Percentiles rank a stretch among this genome's conserved stretches.
phyloP scores from a whole-genome alignment of 345 rosid species.

The Arabis alpina region DNA sequence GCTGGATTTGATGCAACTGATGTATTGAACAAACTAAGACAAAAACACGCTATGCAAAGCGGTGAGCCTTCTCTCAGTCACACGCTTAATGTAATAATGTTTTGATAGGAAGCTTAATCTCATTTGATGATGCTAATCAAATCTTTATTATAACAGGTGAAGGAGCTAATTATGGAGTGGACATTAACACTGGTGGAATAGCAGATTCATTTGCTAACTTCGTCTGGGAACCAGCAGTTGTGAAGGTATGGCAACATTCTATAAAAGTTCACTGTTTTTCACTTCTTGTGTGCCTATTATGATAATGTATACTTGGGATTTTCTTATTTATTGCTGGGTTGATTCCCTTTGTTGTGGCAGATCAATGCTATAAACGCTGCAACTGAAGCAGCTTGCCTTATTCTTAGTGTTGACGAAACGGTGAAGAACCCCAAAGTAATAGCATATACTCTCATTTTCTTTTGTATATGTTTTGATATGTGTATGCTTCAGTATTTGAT shows the following conservation, averaged over 20 bases:
- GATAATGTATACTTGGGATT: not conserved
- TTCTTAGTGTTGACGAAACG: slow-evolving; percentile 96
- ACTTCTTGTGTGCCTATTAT: slow-evolving; percentile 13
- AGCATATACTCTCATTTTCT: slow-evolving; percentile 11
- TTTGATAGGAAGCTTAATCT: slow-evolving; percentile 6
- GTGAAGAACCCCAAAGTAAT: slow-evolving; percentile 97
- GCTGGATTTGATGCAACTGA: slow-evolving; percentile 99
- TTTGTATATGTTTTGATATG: not conserved
- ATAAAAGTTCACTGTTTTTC: not conserved
- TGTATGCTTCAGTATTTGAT: slow-evolving; percentile 4
- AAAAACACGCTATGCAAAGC: slow-evolving; percentile 89
- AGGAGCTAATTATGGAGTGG: slow-evolving; percentile 94
- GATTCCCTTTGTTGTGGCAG: slow-evolving; percentile 46
- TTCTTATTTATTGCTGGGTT: slow-evolving; percentile 15
- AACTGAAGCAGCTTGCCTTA: slow-evolving; percentile 98
- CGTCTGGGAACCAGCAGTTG: slow-evolving; percentile 99
- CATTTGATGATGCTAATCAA: slow-evolving; percentile 9
- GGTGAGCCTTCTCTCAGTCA: slow-evolving; percentile 50
- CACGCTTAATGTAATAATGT: slow-evolving; percentile 11
- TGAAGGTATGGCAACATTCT: slow-evolving; percentile 57
- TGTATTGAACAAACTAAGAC: slow-evolving; percentile 93
- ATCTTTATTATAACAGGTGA: slow-evolving; percentile 56
- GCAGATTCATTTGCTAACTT: slow-evolving; percentile 95
- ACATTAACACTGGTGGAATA: slow-evolving; percentile 93
- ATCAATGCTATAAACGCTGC: slow-evolving; percentile 98